Percentiles rank a stretch among this genome's conserved stretches.
These are phyloP conservation scores for Arabidopsis arenosa DNA, from an alignment of 345 rosid genomes.

Conservation along the genomic window DNA sequence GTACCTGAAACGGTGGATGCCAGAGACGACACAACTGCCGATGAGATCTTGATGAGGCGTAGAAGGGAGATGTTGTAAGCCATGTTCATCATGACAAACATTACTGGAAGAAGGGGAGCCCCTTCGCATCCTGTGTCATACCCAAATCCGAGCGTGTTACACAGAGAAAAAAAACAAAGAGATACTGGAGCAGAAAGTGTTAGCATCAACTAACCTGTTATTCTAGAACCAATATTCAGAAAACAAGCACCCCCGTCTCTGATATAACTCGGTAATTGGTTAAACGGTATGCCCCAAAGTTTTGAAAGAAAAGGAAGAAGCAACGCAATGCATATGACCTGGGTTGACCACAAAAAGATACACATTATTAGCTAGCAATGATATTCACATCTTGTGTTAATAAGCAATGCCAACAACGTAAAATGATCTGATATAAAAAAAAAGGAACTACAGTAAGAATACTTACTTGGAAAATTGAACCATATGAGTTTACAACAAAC, in stretches of 20 bases:
- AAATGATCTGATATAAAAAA: background rate
- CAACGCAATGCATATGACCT: slow-evolving; percentile 82
- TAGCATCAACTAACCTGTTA: slow-evolving; percentile 61
- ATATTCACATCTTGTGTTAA: background rate
- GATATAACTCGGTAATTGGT: slow-evolving; percentile 82
- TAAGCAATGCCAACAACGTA: background rate
- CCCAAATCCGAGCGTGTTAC: slow-evolving; percentile 9
- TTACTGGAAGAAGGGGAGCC: slow-evolving; percentile 86
- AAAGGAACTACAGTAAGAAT: slow-evolving; percentile 8
- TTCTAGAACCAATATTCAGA: slow-evolving; percentile 67
- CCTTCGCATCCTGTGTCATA: slow-evolving; percentile 82
- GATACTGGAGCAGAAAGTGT: slow-evolving; percentile 13
- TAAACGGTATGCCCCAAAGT: slow-evolving; percentile 93
- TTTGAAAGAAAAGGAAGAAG: slow-evolving; percentile 92
- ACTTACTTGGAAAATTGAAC: slow-evolving; percentile 89
- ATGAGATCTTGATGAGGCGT: slow-evolving; percentile 91
- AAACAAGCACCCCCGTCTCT: slow-evolving; percentile 94
- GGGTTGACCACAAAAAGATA: slow-evolving; percentile 36
- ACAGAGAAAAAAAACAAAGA: background rate
- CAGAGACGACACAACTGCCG: slow-evolving; percentile 87
- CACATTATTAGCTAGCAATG: slow-evolving; percentile 34
- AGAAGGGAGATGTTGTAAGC: slow-evolving; percentile 87
- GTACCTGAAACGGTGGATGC: slow-evolving; percentile 96
- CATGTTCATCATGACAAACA: slow-evolving; percentile 86
- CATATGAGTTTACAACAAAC: slow-evolving; percentile 88